Percentiles rank a stretch among this genome's conserved stretches.
These are phyloP conservation scores for Drosera spatulata DNA, from an alignment of 179 eudicot genomes.

Conservation along the genomic window DNA sequence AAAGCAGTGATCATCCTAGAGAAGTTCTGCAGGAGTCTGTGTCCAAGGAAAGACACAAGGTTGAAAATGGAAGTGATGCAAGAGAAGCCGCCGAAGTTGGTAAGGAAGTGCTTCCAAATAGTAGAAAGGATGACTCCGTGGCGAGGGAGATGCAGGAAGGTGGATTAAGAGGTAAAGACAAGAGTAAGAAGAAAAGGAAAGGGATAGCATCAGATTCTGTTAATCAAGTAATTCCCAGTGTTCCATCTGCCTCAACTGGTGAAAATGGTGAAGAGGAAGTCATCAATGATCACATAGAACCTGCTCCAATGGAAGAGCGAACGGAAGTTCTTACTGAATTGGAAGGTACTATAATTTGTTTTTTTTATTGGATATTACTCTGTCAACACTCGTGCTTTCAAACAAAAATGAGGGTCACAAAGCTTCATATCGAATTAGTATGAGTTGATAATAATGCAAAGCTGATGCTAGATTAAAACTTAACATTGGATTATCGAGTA, in stretches of 20 bases:
- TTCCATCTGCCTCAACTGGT: background rate
- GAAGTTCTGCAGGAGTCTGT: constrained; percentile 7
- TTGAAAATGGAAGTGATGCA: constrained; percentile 9
- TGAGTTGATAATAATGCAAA: too few species aligned
- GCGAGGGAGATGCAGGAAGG: constrained; percentile 9
- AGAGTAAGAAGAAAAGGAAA: constrained; percentile 11
- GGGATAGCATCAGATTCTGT: constrained; percentile 6
- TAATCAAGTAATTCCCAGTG: background rate
- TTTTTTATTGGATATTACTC: too few species aligned
- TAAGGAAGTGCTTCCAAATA: background rate
- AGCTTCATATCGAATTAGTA: too few species aligned
- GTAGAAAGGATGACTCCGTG: constrained; percentile 8
- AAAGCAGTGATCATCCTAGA: background rate
- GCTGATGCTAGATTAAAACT: too few species aligned
- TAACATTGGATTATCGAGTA: too few species aligned
- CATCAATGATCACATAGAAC: background rate
- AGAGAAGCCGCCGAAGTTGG: constrained; percentile 13
- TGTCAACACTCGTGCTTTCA: too few species aligned
- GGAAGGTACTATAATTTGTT: too few species aligned
- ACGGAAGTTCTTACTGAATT: too few species aligned
- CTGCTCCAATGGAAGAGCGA: too few species aligned
- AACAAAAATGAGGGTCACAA: too few species aligned
- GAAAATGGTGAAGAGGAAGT: background rate
- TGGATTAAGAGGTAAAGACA: constrained; percentile 2
- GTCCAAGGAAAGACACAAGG: constrained; percentile 23